Evolutionary conservation across 371 early-diverging fungal genomes (phyloP), one percentile per base, ranked within the genome.

Genomic region (Actinomortierella wolfii): DNA sequence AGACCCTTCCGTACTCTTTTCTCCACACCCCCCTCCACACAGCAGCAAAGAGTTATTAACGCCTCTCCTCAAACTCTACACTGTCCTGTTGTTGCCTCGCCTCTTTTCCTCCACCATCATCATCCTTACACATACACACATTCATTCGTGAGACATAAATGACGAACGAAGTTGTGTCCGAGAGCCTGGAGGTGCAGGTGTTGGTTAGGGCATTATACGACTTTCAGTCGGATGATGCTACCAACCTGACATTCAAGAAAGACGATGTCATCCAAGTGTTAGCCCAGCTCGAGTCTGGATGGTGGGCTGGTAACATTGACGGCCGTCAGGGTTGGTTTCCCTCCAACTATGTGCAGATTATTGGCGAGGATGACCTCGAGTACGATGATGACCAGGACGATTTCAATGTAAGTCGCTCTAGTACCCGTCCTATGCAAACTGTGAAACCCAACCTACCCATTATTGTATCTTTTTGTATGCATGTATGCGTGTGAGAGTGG

Each of bases 241-340:
- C 70, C 24, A 70, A 89, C 49, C 80, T 96, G 59, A 85, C 90
- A 17, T 94, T 96, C 66, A 80, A 83, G 52, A 79, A 88, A 62
- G 91, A 90, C 54, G 94, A 91, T 61, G 78, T 92, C 49, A 89
- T 96, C 67, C 86, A 92, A 60, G 95, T 96, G 0, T 78, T 92
- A 24, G 85, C 87, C 3, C 86, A 91, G 58, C 85, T 94, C 45
- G 89, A 92, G 57, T 89, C 93, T 2, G 96, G 96, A 9, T 96
- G 96, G 96, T 96, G 96, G 96, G 93, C 94, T 57, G 93, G 92
- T 40, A 76, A 78, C 44, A 86, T 85, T 56, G 81, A 83, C 56
- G 87, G 83, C 54, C 76, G 78, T 48, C 82, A 88, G 57, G 95
- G 94, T 15, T 95, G 94, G 95, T 94, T 95, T 77, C 96, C 95